These are phyloP conservation scores for Hyphopichia buzzinii DNA, from an alignment of 1,139 yeast species.

Conservation along the genomic window DNA sequence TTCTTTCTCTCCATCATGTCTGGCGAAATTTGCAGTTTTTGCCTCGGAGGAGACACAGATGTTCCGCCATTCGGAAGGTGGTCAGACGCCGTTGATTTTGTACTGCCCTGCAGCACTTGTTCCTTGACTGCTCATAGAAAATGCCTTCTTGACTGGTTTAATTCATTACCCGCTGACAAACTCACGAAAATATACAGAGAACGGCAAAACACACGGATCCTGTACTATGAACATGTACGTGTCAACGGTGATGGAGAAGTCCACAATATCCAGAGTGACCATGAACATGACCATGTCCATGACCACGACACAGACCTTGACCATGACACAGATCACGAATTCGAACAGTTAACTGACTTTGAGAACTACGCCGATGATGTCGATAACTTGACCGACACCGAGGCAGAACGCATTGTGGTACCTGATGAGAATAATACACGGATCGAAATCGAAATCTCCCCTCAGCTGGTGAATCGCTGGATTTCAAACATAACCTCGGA, in stretches of 20 bases:
- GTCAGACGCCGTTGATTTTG: slow-evolving; percentile 38
- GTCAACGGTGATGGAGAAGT: too few species aligned
- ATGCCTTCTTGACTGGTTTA: slow-evolving; percentile 46
- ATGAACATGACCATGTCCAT: background rate
- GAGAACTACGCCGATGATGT: too few species aligned
- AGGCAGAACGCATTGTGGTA: background rate
- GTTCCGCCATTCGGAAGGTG: slow-evolving; percentile 41
- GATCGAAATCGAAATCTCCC: slow-evolving; percentile 18
- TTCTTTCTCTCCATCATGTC: slow-evolving; percentile 1
- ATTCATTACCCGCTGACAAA: slow-evolving; percentile 33
- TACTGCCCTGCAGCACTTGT: slow-evolving; percentile 44
- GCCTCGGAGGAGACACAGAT: slow-evolving; percentile 40
- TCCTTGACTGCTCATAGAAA: slow-evolving; percentile 37
- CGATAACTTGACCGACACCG: background rate
- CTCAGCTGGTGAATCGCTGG: slow-evolving; percentile 19
- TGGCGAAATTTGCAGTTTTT: slow-evolving; percentile 33
- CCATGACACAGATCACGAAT: background rate
- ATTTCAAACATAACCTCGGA: slow-evolving; percentile 11
- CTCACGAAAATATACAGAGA: background rate
- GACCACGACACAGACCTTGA: background rate
- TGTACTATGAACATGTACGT: too few species aligned
- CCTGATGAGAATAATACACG: slow-evolving; percentile 3
- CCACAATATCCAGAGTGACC: too few species aligned
- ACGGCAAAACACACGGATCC: too few species aligned
- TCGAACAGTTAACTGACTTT: too few species aligned